Evolutionary conservation across 2,329 filamentous ascomycete genomes (phyloP).

Genomic region (Volutella citrinella): DNA sequence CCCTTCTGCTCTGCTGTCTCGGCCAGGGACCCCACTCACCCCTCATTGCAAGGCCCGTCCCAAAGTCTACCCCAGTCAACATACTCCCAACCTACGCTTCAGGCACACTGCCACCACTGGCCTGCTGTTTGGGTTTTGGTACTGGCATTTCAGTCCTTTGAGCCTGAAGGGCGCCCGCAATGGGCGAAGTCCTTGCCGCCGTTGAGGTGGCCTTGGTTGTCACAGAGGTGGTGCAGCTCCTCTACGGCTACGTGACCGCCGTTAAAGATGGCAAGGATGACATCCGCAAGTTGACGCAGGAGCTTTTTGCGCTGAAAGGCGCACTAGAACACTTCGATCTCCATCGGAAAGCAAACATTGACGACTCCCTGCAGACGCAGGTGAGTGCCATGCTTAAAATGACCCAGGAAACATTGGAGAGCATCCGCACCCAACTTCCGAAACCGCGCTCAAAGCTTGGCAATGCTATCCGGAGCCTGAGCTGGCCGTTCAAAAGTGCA

Average conservation of each 20-base stretch:
- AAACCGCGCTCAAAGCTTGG: conserved; percentile 12
- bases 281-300: conserved; percentile 19
- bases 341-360: conserved; percentile 1
- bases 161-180: too few species aligned
- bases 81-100: too few species aligned
- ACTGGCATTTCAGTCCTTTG: too few species aligned
- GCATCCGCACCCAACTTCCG: conserved; percentile 13
- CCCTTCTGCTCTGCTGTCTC: too few species aligned
- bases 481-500: conserved; percentile 19
- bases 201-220: conserved; percentile 18
- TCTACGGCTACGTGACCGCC: conserved; percentile 13
- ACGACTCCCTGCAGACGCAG: conserved; percentile 1
- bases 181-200: conserved; percentile 18
- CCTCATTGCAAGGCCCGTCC: too few species aligned
- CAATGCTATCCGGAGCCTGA: conserved; percentile 8
- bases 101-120: too few species aligned
- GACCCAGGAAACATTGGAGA: conserved; percentile 19
- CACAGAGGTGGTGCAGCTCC: conserved; percentile 15
- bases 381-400: conserved; percentile 14
- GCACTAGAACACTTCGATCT: conserved; percentile 18
- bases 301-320: conserved; percentile 23
- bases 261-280: conserved; percentile 23
- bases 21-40: too few species aligned
- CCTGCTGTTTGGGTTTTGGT: too few species aligned
- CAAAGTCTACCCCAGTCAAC: too few species aligned